These are phyloP conservation scores for Calonectria honghensis DNA, from an alignment of 2,329 filamentous ascomycete genomes.

Conservation along the genomic window DNA sequence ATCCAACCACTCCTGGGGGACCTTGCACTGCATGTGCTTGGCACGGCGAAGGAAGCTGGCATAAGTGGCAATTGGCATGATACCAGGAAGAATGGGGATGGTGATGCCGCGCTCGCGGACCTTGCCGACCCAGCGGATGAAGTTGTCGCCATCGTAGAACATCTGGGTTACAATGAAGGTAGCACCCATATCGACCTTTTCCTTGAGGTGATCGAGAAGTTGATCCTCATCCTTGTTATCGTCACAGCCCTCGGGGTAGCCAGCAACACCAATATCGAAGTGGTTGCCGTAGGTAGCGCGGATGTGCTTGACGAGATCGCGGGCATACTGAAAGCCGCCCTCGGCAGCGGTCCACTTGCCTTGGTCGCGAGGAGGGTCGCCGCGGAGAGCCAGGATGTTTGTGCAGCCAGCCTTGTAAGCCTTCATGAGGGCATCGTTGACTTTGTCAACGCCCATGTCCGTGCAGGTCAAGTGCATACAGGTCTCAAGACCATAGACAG, in stretches of 20 bases:
- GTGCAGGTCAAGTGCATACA: constrained; percentile 99
- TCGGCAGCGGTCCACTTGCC: constrained; percentile 95
- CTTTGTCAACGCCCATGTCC: constrained; percentile 95
- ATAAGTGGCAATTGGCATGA: constrained; percentile 94
- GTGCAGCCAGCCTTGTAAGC: constrained; percentile 97
- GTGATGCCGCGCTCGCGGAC: constrained; percentile 90
- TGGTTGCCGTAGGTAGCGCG: constrained; percentile 81
- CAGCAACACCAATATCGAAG: constrained; percentile 98
- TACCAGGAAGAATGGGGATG: constrained; percentile 88
- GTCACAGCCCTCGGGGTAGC: constrained; percentile 96
- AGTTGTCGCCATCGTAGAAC: constrained; percentile 99
- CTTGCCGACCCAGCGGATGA: constrained; percentile 91
- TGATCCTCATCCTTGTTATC: constrained; percentile 91
- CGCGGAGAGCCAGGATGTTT: constrained; percentile 95
- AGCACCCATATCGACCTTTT: constrained; percentile 96
- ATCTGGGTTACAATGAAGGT: constrained; percentile 98
- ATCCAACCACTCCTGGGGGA: constrained; percentile 88
- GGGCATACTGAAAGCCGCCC: constrained; percentile 92
- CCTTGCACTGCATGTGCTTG: constrained; percentile 90
- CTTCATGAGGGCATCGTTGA: constrained; percentile 89
- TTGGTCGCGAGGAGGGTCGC: constrained; percentile 94
- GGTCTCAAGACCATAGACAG: constrained; percentile 95
- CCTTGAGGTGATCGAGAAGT: constrained; percentile 93
- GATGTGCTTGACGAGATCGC: constrained; percentile 91
- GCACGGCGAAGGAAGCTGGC: constrained; percentile 93